These are phyloP conservation scores for Teunomyces tritomae DNA, from an alignment of 805 yeast genomes.

Conservation along the genomic window DNA sequence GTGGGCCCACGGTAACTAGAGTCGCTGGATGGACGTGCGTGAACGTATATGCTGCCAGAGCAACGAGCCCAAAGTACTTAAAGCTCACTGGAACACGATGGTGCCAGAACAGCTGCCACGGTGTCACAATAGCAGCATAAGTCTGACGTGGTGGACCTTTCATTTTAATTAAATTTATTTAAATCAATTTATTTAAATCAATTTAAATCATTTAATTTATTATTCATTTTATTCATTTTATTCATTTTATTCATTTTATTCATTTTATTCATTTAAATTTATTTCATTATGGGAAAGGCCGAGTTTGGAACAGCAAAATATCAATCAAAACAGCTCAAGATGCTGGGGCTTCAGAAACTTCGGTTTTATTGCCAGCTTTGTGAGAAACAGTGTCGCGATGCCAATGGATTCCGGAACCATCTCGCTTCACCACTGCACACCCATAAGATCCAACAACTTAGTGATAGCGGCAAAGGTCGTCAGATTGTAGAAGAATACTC, in stretches of 20 bases:
- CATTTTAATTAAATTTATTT: background rate
- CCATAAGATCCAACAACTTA: constrained; percentile 43
- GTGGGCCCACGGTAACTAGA: constrained; percentile 37
- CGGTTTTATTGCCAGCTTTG: constrained; percentile 90
- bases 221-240: background rate
- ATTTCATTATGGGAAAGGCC: constrained; percentile 27
- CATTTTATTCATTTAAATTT: background rate
- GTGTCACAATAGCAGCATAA: constrained; percentile 24
- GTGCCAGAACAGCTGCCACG: constrained; percentile 24
- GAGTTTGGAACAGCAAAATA: constrained; percentile 55
- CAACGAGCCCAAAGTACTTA: constrained; percentile 28
- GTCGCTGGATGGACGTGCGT: constrained; percentile 37
- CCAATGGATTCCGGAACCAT: constrained; percentile 92
- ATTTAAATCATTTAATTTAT: background rate
- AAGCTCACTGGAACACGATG: constrained; percentile 21
- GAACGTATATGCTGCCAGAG: constrained; percentile 24
- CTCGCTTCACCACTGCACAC: constrained; percentile 77
- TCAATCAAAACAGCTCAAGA: constrained; percentile 72
- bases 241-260: too few relatives aligned
- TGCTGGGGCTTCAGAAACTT: constrained; percentile 81
- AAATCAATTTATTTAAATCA: background rate
- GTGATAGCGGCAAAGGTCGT: constrained; percentile 40
- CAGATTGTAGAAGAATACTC: constrained; percentile 60
- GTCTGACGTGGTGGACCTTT: constrained; percentile 32
- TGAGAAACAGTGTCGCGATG: constrained; percentile 91